phyloP scores from a whole-genome alignment of 495 filamentous ascomycete species.

The Apodospora peruviana region DNA sequence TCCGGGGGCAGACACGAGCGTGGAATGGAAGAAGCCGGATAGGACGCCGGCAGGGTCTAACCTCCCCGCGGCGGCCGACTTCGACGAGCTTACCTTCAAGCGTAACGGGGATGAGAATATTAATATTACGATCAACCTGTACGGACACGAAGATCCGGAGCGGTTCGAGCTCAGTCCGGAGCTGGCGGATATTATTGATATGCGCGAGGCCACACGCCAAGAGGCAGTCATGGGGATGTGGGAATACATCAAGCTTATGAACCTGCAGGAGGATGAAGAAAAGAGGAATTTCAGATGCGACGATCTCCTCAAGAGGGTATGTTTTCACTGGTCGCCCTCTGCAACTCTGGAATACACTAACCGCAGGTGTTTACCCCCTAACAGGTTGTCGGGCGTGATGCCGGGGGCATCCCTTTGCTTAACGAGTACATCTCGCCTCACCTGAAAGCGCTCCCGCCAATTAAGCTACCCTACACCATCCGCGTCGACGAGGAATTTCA shows the following conservation, averaged over 20 bases:
- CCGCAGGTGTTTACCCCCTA: too few relatives aligned
- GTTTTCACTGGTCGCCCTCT: not conserved
- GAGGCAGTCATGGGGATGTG: slow-evolving; percentile 85
- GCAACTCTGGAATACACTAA: slow-evolving; percentile 11
- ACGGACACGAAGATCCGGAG: slow-evolving; percentile 79
- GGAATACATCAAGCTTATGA: slow-evolving; percentile 88
- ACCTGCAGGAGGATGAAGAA: slow-evolving; percentile 88
- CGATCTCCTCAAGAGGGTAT: slow-evolving; percentile 68
- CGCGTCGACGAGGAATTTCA: slow-evolving; percentile 86
- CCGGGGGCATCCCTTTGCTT: slow-evolving; percentile 83
- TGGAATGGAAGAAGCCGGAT: slow-evolving; percentile 69
- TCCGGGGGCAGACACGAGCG: slow-evolving; percentile 54
- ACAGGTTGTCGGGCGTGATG: slow-evolving; percentile 73
- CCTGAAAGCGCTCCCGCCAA: slow-evolving; percentile 71
- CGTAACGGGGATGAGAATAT: slow-evolving; percentile 86
- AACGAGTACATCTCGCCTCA: slow-evolving; percentile 69
- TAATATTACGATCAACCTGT: slow-evolving; percentile 84
- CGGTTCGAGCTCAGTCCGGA: slow-evolving; percentile 68
- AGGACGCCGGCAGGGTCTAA: slow-evolving; percentile 47
- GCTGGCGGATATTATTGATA: slow-evolving; percentile 81
- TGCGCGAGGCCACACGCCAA: slow-evolving; percentile 76
- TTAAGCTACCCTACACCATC: slow-evolving; percentile 87
- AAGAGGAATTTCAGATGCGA: slow-evolving; percentile 88
- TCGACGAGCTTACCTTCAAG: slow-evolving; percentile 89
- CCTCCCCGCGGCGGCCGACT: slow-evolving; percentile 59